Evolutionary conservation across 805 yeast species (phyloP).

Genomic region (Naumovozyma castellii): DNA sequence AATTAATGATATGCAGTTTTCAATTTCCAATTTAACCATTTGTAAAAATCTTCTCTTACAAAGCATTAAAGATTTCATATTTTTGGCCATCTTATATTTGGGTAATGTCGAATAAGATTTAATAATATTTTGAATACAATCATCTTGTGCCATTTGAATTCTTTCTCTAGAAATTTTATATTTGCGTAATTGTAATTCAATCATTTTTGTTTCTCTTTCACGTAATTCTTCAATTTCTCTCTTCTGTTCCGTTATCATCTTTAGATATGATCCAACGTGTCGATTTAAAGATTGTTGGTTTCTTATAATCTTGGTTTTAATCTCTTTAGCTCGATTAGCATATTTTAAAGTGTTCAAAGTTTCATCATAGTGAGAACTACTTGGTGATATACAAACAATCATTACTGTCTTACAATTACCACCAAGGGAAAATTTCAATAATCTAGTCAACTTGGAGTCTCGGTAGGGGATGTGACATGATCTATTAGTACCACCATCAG

Average conservation of each 20-base stretch:
- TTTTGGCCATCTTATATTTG: conserved; percentile 37
- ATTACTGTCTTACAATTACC: conserved; percentile 92
- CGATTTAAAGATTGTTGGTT: conserved; percentile 69
- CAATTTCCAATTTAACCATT: conserved; percentile 36
- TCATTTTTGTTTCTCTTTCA: conserved; percentile 38
- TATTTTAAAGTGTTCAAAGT: conserved; percentile 84
- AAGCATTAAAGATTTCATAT: conserved; percentile 30
- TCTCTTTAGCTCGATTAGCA: conserved; percentile 86
- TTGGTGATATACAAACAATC: conserved; percentile 91
- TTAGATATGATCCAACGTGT: conserved; percentile 76
- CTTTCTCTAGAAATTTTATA: conserved; percentile 31
- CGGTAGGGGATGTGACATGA: conserved; percentile 75
- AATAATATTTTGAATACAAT: conserved; percentile 35
- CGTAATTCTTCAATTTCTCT: conserved; percentile 63
- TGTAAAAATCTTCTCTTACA: conserved; percentile 35
- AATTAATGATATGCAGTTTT: conserved; percentile 12
- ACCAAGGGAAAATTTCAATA: conserved; percentile 81
- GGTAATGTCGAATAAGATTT: conserved; percentile 33
- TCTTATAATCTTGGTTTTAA: conserved; percentile 67
- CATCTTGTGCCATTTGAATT: conserved; percentile 34
- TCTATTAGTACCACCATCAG: conserved; percentile 37
- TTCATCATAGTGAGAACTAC: conserved; percentile 81
- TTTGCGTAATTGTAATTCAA: conserved; percentile 32
- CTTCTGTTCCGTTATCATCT: conserved; percentile 75
- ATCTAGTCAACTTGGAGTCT: conserved; percentile 80